A percentile compares a stretch with the other conserved stretches of the same genome.
These are phyloP conservation scores for Cystofilobasidium ferigula DNA, from an alignment of 768 basidiomycete species.

Conservation along the genomic window DNA sequence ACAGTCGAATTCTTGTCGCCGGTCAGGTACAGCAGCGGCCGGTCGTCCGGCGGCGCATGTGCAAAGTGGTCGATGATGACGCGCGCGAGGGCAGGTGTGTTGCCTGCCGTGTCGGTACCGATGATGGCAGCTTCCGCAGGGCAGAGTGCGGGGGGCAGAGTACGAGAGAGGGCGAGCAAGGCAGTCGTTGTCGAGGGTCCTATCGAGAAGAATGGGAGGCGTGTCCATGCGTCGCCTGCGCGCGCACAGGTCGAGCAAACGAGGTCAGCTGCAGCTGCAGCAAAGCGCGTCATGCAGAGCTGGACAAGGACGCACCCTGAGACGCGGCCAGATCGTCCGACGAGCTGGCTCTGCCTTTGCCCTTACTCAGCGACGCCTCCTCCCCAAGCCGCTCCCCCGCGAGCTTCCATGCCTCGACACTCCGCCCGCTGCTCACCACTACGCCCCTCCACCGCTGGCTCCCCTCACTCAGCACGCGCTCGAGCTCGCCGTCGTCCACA, in stretches of 20 bases:
- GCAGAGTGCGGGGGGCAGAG: background rate
- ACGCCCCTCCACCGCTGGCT: conserved; percentile 48
- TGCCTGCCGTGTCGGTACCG: conserved; percentile 11
- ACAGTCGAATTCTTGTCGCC: conserved; percentile 62
- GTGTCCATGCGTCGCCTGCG: background rate
- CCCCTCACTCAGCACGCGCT: conserved; percentile 41
- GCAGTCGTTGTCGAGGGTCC: conserved; percentile 16
- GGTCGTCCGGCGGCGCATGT: conserved; percentile 4
- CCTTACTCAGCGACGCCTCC: background rate
- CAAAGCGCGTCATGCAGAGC: too few relatives aligned
- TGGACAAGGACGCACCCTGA: background rate
- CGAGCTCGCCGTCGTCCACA: conserved; percentile 46
- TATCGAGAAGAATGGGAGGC: conserved; percentile 19
- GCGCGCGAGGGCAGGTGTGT: conserved; percentile 21
- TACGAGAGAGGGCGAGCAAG: background rate
- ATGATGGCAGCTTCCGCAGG: background rate
- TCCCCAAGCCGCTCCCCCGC: conserved; percentile 36
- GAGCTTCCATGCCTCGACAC: conserved; percentile 58
- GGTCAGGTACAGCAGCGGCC: conserved; percentile 57
- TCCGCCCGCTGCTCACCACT: conserved; percentile 66
- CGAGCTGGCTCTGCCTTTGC: conserved; percentile 1
- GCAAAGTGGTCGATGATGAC: conserved; percentile 8
- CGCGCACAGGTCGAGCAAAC: background rate
- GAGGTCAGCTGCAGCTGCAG: too few relatives aligned
- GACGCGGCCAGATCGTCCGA: background rate